Evolutionary conservation across 176 grass and related monocot genomes (phyloP).

Genomic region (Luzula sylvatica): DNA sequence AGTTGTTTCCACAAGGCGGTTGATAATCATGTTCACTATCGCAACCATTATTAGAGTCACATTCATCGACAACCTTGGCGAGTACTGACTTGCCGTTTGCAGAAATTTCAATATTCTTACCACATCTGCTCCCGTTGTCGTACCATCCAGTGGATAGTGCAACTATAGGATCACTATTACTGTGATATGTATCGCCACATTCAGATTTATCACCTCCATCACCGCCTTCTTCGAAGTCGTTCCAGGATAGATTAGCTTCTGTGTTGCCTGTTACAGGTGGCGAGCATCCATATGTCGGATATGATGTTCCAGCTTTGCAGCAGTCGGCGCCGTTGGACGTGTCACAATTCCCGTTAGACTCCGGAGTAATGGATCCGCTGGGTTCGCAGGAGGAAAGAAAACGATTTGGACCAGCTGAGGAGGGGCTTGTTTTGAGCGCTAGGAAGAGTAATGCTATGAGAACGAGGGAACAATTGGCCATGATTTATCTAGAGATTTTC

Average conservation of each 20-base stretch:
- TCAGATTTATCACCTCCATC: constrained; percentile 22
- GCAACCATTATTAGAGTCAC: constrained; percentile 23
- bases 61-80: constrained; percentile 32
- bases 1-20: constrained; percentile 11
- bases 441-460: too few species aligned
- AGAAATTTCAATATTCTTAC: constrained; percentile 22
- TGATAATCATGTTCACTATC: not conserved
- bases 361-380: not conserved
- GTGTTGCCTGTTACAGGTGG: constrained; percentile 3
- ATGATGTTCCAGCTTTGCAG: not conserved
- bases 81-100: constrained; percentile 14
- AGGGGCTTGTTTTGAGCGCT: too few species aligned
- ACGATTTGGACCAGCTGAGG: too few species aligned
- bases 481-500: too few species aligned
- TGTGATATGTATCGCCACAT: constrained; percentile 29
- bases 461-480: too few species aligned
- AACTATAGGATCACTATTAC: constrained; percentile 25
- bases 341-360: not conserved
- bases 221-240: constrained; percentile 11
- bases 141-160: constrained; percentile 25
- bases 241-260: constrained; percentile 10
- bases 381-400: not conserved
- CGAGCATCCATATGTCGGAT: constrained; percentile 1
- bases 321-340: constrained; percentile 2
- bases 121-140: constrained; percentile 17